phyloP scores from a whole-genome alignment of 441 rosid species.

The Euphorbia neoarborescens region DNA sequence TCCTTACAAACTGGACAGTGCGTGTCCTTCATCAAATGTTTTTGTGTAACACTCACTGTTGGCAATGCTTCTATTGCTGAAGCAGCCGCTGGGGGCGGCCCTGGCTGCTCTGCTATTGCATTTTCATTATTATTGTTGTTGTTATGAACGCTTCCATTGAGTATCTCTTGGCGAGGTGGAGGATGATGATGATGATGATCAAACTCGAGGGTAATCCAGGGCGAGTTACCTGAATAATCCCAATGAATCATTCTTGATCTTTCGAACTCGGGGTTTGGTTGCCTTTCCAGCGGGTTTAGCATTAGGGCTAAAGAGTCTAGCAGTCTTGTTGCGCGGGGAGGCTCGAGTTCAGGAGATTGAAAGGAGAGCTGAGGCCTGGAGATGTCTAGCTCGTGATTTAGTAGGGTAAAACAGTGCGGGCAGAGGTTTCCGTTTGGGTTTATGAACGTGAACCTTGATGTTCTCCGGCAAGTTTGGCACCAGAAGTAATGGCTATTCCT shows the following conservation, averaged over 20 bases:
- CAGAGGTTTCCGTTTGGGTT: conserved; percentile 38
- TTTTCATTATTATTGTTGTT: background rate
- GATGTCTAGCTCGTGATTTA: conserved; percentile 45
- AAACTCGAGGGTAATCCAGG: conserved; percentile 56
- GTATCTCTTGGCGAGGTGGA: conserved; percentile 5
- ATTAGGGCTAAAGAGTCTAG: conserved; percentile 23
- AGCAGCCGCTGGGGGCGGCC: conserved; percentile 41
- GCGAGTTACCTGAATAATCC: conserved; percentile 32
- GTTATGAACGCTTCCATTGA: background rate
- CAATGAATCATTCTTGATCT: conserved; percentile 23
- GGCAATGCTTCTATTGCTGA: conserved; percentile 46
- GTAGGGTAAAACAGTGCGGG: conserved; percentile 42
- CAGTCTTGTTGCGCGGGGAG: conserved; percentile 13
- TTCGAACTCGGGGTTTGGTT: conserved; percentile 1
- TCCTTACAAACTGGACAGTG: conserved; percentile 75
- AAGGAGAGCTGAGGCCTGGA: conserved; percentile 24
- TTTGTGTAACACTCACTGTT: conserved; percentile 27
- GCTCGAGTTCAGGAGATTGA: conserved; percentile 10
- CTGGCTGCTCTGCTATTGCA: conserved; percentile 22
- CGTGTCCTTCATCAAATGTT: conserved; percentile 27
- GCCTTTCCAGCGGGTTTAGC: conserved; percentile 20
- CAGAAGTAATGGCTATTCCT: conserved; percentile 59
- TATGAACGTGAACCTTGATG: conserved; percentile 37
- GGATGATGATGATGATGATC: conserved; percentile 25
- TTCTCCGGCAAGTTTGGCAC: conserved; percentile 53